Percentiles rank a stretch among this genome's conserved stretches.
These are phyloP conservation scores for Fusarium subglutinans DNA, from an alignment of 2,329 filamentous ascomycete species.

Conservation along the genomic window DNA sequence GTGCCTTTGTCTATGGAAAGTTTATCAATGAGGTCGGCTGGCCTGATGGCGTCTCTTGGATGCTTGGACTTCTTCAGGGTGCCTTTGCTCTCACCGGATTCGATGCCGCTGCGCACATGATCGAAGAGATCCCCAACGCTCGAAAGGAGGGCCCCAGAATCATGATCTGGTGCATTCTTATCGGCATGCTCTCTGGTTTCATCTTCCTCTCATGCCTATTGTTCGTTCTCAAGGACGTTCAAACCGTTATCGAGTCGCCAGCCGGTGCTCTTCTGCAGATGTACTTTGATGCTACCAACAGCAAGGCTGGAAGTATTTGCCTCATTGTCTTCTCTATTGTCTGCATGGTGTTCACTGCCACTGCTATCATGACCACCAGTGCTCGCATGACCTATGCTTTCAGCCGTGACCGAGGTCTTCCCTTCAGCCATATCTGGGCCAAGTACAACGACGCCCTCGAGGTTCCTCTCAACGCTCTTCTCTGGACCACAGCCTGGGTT, in stretches of 20 bases:
- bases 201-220: constrained; percentile 71
- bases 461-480: constrained; percentile 73
- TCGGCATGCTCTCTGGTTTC: constrained; percentile 69
- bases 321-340: constrained; percentile 73
- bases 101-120: constrained; percentile 58
- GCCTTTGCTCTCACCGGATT: constrained; percentile 60
- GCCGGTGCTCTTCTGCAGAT: constrained; percentile 71
- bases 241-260: constrained; percentile 63
- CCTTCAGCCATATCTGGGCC: constrained; percentile 67
- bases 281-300: constrained; percentile 70
- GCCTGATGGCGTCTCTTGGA: constrained; percentile 72
- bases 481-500: constrained; percentile 68
- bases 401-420: constrained; percentile 72
- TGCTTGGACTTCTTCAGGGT: constrained; percentile 63
- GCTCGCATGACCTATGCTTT: constrained; percentile 75
- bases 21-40: constrained; percentile 76
- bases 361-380: constrained; percentile 72
- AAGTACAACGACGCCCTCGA: constrained; percentile 68
- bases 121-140: constrained; percentile 66
- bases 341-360: constrained; percentile 72
- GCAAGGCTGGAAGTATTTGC: constrained; percentile 69
- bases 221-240: constrained; percentile 69
- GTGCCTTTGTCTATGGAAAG: constrained; percentile 70
- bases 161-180: constrained; percentile 71
- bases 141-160: constrained; percentile 69